phyloP scores from a whole-genome alignment of 805 yeast genomes.

The Schwanniomyces polymorphus region DNA sequence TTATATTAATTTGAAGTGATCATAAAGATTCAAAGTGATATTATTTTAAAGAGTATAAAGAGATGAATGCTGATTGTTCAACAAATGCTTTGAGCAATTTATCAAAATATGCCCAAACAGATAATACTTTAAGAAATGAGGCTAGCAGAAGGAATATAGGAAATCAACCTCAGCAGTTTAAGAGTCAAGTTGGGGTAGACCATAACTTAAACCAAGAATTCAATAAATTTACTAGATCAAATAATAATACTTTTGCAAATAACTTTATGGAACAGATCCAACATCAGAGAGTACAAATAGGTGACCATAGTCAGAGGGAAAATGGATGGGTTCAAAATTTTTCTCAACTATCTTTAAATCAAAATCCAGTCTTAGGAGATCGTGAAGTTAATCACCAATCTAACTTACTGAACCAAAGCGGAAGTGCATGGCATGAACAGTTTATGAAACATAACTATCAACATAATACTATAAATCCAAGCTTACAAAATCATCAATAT shows the following conservation, averaged over 20 bases:
- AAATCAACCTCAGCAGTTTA: constrained; percentile 11
- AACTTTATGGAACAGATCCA: not conserved
- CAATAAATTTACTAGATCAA: constrained; percentile 23
- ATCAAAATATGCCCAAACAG: constrained; percentile 40
- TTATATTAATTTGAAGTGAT: not conserved
- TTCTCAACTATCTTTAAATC: constrained; percentile 18
- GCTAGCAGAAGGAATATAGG: constrained; percentile 8
- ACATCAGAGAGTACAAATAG: not conserved
- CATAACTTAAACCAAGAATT: constrained; percentile 38
- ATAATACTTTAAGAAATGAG: constrained; percentile 40
- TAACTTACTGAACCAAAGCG: constrained; percentile 7
- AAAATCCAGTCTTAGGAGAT: not conserved
- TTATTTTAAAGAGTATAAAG: not conserved
- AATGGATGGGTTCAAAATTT: constrained; percentile 32
- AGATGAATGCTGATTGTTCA: constrained; percentile 41
- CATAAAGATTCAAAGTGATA: not conserved
- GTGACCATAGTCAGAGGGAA: not conserved
- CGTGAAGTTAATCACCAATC: not conserved
- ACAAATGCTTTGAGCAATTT: constrained; percentile 44
- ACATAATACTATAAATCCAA: constrained; percentile 7
- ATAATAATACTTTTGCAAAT: constrained; percentile 12
- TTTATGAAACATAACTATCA: constrained; percentile 16
- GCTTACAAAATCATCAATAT: constrained; percentile 6
- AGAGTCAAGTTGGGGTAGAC: constrained; percentile 25
- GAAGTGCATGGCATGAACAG: constrained; percentile 24